Conservation (phyloP, 78 protist genomes). For the Capsaspora owczarzaki region DNA sequence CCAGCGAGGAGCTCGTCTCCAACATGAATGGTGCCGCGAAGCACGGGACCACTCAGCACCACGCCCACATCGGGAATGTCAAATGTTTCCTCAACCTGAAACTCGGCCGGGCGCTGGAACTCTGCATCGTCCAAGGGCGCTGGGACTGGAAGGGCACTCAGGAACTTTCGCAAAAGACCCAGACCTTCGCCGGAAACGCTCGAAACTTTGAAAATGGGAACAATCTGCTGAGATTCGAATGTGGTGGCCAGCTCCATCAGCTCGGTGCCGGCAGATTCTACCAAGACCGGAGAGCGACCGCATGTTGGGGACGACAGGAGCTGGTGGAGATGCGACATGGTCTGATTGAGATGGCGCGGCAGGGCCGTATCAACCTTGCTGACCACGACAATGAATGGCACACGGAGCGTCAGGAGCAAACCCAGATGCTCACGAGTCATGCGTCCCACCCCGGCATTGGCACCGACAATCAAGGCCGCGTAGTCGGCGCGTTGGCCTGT, state of each 20-base stretch:
- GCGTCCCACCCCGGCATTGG: not conserved
- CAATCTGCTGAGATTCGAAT: not conserved
- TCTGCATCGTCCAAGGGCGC: not conserved
- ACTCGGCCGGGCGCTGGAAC: not conserved
- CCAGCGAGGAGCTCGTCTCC: not conserved
- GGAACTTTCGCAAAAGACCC: not conserved
- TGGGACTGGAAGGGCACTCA: not conserved
- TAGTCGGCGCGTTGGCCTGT: slow-evolving; percentile 79
- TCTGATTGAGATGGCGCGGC: not conserved
- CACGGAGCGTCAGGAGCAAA: slow-evolving; percentile 71
- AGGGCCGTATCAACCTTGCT: slow-evolving; percentile 75
- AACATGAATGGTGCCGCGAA: not conserved
- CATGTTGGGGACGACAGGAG: not conserved
- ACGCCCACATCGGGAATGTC: not conserved
- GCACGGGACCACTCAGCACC: not conserved
- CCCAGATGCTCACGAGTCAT: slow-evolving; percentile 74
- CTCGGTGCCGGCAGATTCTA: not conserved
- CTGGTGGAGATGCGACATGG: not conserved
- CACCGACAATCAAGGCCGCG: slow-evolving; percentile 41
- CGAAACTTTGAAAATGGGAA: not conserved
- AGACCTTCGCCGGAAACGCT: not conserved
- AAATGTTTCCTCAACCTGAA: not conserved
- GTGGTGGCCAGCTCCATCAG: not conserved
- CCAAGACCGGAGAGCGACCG: not conserved
- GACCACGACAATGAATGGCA: slow-evolving; percentile 74